Conservation (phyloP, 2,329 filamentous ascomycete species). For the Fusarium hostae region DNA sequence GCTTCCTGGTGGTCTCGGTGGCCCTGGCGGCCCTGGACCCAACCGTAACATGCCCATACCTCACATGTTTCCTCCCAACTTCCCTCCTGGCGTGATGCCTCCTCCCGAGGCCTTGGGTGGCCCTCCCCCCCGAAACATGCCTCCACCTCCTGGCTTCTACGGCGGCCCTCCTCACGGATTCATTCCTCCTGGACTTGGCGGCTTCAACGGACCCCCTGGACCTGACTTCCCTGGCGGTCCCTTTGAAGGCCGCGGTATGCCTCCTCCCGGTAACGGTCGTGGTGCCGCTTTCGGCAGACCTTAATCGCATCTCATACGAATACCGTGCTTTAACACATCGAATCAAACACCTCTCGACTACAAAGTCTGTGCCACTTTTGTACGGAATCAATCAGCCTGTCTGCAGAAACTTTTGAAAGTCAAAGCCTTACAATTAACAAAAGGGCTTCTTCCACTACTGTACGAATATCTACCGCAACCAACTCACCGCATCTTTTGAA, state of each 20-base stretch:
- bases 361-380: conserved; percentile 23
- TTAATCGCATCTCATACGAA: conserved; percentile 15
- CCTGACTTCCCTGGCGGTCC: conserved; percentile 60
- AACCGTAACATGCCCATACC: conserved; percentile 61
- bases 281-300: conserved; percentile 50
- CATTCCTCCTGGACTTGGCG: conserved; percentile 65
- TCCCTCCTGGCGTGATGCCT: conserved; percentile 61
- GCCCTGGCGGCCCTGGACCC: conserved; percentile 41
- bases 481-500: conserved; percentile 28
- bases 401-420: conserved; percentile 20
- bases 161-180: conserved; percentile 63
- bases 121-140: conserved; percentile 64
- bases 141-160: conserved; percentile 67
- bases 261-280: conserved; percentile 58
- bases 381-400: conserved; percentile 39
- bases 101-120: conserved; percentile 62
- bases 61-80: conserved; percentile 71
- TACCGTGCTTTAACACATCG: background rate
- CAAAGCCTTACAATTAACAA: background rate
- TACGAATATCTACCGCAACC: conserved; percentile 32
- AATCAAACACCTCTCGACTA: background rate
- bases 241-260: conserved; percentile 67
- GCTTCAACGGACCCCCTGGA: conserved; percentile 64
- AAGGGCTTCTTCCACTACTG: conserved; percentile 25
- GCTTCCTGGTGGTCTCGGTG: conserved; percentile 49